Percentiles rank a stretch among this genome's conserved stretches.
These are phyloP conservation scores for Ploettnerulaceae sp. DNA, from an alignment of 2,329 filamentous ascomycete genomes.

Conservation along the genomic window DNA sequence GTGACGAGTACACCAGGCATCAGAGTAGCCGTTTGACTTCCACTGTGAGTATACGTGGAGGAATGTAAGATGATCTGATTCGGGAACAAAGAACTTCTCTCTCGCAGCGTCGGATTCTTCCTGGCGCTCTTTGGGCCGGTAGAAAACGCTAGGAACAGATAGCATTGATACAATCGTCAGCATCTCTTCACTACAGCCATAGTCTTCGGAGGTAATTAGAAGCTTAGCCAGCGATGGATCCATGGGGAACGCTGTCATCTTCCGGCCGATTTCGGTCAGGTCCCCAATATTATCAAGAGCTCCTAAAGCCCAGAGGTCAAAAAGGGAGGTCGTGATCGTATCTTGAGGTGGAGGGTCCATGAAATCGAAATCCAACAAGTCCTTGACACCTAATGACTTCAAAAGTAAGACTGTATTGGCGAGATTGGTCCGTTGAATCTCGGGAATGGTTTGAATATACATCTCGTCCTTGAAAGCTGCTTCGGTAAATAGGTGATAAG, in stretches of 20 bases:
- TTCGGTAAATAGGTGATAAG: conserved; percentile 91
- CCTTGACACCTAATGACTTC: conserved; percentile 90
- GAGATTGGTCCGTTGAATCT: conserved; percentile 94
- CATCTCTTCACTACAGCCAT: conserved; percentile 95
- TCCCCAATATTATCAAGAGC: conserved; percentile 92
- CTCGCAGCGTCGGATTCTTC: conserved; percentile 93
- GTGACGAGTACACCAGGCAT: conserved; percentile 88
- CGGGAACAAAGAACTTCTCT: conserved; percentile 97
- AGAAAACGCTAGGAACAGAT: conserved; percentile 93
- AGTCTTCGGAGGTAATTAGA: conserved; percentile 83
- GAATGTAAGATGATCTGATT: conserved; percentile 93
- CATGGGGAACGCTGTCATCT: conserved; percentile 98
- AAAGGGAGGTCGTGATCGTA: conserved; percentile 93
- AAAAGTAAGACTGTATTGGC: conserved; percentile 91
- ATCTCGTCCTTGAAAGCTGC: conserved; percentile 93
- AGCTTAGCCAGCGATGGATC: conserved; percentile 93
- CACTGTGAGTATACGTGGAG: conserved; percentile 95
- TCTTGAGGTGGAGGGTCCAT: conserved; percentile 99
- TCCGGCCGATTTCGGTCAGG: conserved; percentile 77
- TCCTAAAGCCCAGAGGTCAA: conserved; percentile 94
- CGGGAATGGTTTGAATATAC: conserved; percentile 93
- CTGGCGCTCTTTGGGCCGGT: conserved; percentile 91
- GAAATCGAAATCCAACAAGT: conserved; percentile 94
- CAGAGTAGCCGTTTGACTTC: conserved; percentile 83
- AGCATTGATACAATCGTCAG: conserved; percentile 98